Percentiles rank a stretch among this genome's conserved stretches.
Evolutionary conservation across 306 rosid species (phyloP).

Genomic region (Castanea sativa): DNA sequence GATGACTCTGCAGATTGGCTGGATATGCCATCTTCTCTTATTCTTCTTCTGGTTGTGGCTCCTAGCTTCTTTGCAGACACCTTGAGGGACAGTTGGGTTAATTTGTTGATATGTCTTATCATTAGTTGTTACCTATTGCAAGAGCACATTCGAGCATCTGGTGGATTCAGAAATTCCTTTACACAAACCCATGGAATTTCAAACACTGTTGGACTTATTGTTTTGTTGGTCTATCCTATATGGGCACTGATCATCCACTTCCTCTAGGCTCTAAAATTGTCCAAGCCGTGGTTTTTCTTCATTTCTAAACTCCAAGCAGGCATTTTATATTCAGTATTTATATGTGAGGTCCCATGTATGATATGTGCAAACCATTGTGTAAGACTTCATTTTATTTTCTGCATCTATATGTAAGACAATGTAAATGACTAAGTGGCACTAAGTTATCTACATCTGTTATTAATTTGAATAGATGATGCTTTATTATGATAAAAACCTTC

Average conservation of each 20-base stretch:
- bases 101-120: slow-evolving; percentile 51
- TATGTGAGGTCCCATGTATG: neutral
- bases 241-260: slow-evolving; percentile 60
- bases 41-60: slow-evolving; percentile 76
- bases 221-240: slow-evolving; percentile 66
- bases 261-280: slow-evolving; percentile 9
- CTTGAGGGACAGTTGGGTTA: slow-evolving; percentile 58
- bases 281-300: neutral
- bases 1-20: slow-evolving; percentile 58
- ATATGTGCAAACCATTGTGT: neutral
- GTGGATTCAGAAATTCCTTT: slow-evolving; percentile 86
- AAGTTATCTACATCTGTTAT: too few relatives aligned
- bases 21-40: slow-evolving; percentile 83
- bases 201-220: slow-evolving; percentile 72
- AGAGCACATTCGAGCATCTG: slow-evolving; percentile 86
- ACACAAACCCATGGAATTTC: slow-evolving; percentile 81
- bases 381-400: too few relatives aligned
- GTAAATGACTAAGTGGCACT: too few relatives aligned
- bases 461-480: neutral
- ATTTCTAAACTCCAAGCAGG: neutral
- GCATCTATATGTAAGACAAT: too few relatives aligned
- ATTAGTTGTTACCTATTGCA: slow-evolving; percentile 83
- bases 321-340: neutral
- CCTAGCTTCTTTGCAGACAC: slow-evolving; percentile 58
- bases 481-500: neutral